These are phyloP conservation scores for Dacryopinax primogenitus DNA, from an alignment of 768 basidiomycete genomes.

Conservation along the genomic window DNA sequence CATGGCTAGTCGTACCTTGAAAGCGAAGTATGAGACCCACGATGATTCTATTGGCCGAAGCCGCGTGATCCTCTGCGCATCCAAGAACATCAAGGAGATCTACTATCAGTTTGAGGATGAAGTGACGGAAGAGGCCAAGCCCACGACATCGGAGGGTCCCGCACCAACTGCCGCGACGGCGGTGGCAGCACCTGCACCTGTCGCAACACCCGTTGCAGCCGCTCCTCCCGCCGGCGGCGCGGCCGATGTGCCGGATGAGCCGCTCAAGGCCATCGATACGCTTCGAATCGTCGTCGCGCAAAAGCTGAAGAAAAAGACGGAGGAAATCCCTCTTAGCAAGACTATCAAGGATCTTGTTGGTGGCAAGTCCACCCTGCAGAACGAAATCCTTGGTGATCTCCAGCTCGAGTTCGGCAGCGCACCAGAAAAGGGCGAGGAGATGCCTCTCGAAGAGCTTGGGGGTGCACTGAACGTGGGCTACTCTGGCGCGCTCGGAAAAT, in stretches of 20 bases:
- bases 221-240: constrained; percentile 47
- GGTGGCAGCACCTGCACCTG: constrained; percentile 31
- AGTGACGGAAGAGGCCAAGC: constrained; percentile 34
- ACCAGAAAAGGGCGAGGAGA: constrained; percentile 96
- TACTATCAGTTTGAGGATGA: constrained; percentile 98
- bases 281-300: constrained; percentile 83
- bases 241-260: constrained; percentile 72
- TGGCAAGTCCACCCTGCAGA: constrained; percentile 96
- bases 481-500: constrained; percentile 81
- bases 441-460: constrained; percentile 91
- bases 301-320: constrained; percentile 90
- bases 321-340: constrained; percentile 80
- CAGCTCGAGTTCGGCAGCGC: constrained; percentile 90
- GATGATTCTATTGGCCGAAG: constrained; percentile 74
- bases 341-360: constrained; percentile 97
- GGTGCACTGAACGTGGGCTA: constrained; percentile 69
- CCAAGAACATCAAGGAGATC: constrained; percentile 92
- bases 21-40: constrained; percentile 81
- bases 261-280: constrained; percentile 82
- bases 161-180: constrained; percentile 25
- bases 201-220: constrained; percentile 28
- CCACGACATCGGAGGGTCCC: constrained; percentile 24
- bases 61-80: constrained; percentile 77
- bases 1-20: constrained; percentile 81
- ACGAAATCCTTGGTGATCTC: constrained; percentile 94